phyloP scores from a whole-genome alignment of 139 green algal genomes.

The Chara braunii region DNA sequence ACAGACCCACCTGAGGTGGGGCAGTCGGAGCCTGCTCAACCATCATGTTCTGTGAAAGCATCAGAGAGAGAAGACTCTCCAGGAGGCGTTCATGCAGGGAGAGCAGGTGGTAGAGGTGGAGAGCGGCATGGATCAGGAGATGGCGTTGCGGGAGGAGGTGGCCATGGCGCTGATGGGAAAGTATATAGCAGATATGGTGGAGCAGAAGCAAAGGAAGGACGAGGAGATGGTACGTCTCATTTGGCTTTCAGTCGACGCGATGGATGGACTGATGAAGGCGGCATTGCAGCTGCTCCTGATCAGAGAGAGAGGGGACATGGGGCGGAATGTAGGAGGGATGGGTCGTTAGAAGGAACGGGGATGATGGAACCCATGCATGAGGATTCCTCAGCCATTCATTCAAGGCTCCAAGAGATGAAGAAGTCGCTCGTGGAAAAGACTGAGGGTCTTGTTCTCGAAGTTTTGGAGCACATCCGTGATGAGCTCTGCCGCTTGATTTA shows the following conservation, averaged over 20 bases:
- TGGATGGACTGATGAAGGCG: background rate
- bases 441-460: background rate
- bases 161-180: background rate
- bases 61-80: no score
- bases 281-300: background rate
- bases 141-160: background rate
- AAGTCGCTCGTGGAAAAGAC: background rate
- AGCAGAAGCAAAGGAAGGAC: background rate
- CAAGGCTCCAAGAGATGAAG: background rate
- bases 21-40: no score
- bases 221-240: background rate
- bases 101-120: background rate
- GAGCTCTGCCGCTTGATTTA: constrained; percentile 5
- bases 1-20: no score
- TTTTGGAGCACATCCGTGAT: constrained; percentile 6
- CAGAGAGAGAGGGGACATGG: background rate
- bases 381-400: background rate
- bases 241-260: background rate
- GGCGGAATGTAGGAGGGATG: background rate
- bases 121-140: no score
- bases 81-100: background rate
- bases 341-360: constrained; percentile 5
- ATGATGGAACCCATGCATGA: background rate
- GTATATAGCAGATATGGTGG: background rate
- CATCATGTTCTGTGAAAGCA: no score